Evolutionary conservation across 345 rosid species (phyloP), one percentile per base, ranked within the genome.

Genomic region (Camelina hispida): DNA sequence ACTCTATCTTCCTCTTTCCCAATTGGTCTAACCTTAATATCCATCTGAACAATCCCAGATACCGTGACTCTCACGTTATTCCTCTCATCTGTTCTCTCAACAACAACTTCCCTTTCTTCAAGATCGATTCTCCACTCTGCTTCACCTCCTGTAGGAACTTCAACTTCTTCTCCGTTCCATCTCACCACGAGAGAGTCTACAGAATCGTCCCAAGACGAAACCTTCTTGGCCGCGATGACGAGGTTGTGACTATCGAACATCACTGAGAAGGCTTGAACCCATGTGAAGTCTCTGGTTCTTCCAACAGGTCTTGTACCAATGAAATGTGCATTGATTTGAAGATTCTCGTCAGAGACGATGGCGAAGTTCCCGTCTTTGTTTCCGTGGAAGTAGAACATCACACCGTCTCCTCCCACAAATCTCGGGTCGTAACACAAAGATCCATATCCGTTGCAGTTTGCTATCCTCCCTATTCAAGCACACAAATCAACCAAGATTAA

Each of bases 311-410:
- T 69, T 5, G 81, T 87, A 37, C 93, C 92, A 2, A 85, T 84
- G 77, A 92, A 85, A 51, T 88, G 90, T 15, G 90, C 91, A 48
- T 85, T 91, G 74, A 88, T 87, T 20, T 89, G 93, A 28, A 88
- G 83, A 73, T 88, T 82, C 3, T 82, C 70, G 23, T 88, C 91
- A 1, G 93, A 88, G 68, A 88, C 84, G 13, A 88, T 77, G 43
- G 92, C 93, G 15, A 89, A 87, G 91, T 84, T 89, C 13, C 89
- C 88, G 22, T 78, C 90, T 40, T 70, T 84, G 14, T 76, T 65
- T 74, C 93, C 93, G 6, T 89, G 95, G 87, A 91, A 89, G 71
- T 89, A 89, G 83, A 91, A 89, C 91, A 88, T 85, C 28, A 80
- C 87, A 20, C 97, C 95, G 51, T 89, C 95, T n/a, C 95, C 91